Base-by-base conservation (phyloP, 2,329 filamentous ascomycete genomes). In the Diaporthe capsici region DNA sequence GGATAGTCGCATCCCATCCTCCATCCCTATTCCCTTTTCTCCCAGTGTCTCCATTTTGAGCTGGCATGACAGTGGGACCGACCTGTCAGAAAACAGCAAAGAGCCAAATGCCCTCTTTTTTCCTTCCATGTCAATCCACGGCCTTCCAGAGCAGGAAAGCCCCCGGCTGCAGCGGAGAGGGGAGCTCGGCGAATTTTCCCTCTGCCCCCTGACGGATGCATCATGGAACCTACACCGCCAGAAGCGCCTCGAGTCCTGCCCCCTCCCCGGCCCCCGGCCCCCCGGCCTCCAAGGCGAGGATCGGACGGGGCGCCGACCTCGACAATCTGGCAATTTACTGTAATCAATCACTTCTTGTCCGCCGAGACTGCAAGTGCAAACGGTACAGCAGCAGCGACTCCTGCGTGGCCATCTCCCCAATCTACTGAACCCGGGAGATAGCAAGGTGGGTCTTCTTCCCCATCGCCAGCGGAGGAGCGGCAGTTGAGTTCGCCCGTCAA, bases 121-220 rank as follows among this genome's bases (percentile, higher is more conserved):
- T 15, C 28, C 65, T 70, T 70, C 65, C 65, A 70, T 70, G 49
- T 22, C 25, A 25, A 55, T 70, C 65, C 65, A 55, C 49, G n/a
- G 49, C 47, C 49, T 70, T 70, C 65, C 65, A 70, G 34, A 42
- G 47, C 31, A 55, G 65, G 31, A 70, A 42, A 70, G n/a, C 49
- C 47, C 65, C 65, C 49, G 47, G 65, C 65, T 70, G 65, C 65
- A 55, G 65, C 65, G 34, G 49, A 70, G 65, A 70, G 65, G 49
- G 47, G 47, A 70, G 49, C 65, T 70, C 65, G 65, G 65, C 65
- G n/a, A 70, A 70, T 70, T 70, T 70, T 25, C n/a, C 65, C 49
- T 34, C 25, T 34, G 61, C 39, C 65, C 65, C 65, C 65, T 70
- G 65, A 55, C 65, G 49, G 49, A 34, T 70, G 65, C 65, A 55